These are phyloP conservation scores for Phytophthora boehmeriae DNA, from an alignment of 352 stramenopile genomes.

Conservation along the genomic window DNA sequence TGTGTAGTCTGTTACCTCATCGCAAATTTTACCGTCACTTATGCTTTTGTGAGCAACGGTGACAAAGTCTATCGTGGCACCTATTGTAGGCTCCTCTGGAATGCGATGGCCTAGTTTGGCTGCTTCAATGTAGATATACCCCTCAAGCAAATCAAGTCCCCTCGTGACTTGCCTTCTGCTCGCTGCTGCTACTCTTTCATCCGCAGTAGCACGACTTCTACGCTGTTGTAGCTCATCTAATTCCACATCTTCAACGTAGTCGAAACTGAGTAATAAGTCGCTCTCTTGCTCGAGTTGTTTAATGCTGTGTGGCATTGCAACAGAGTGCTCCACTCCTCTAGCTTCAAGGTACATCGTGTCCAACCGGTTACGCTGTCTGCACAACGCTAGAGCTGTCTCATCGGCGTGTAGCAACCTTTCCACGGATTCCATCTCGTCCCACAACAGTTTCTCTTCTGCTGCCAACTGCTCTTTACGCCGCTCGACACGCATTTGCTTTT, in stretches of 20 bases:
- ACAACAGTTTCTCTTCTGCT: slow-evolving; percentile 50
- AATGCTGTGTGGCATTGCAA: background rate
- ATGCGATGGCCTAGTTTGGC: slow-evolving; percentile 10
- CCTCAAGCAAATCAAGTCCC: slow-evolving; percentile 33
- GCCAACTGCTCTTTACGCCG: slow-evolving; percentile 49
- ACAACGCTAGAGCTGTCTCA: slow-evolving; percentile 44
- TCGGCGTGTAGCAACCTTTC: slow-evolving; percentile 46
- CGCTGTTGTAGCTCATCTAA: background rate
- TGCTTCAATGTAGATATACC: slow-evolving; percentile 48
- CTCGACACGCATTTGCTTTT: slow-evolving; percentile 61
- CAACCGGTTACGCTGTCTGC: slow-evolving; percentile 52
- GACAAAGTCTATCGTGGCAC: no score
- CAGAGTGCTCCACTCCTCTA: slow-evolving; percentile 23
- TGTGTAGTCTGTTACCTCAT: no score
- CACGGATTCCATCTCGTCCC: slow-evolving; percentile 51
- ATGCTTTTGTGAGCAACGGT: no score
- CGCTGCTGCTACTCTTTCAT: background rate
- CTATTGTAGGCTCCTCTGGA: no score
- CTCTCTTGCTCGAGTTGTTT: slow-evolving; percentile 1
- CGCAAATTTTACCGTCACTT: no score
- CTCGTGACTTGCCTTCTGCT: background rate
- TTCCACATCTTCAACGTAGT: slow-evolving; percentile 38
- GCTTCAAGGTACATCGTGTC: slow-evolving; percentile 50
- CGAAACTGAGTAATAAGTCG: slow-evolving; percentile 40
- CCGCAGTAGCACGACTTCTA: background rate